Base-by-base conservation (phyloP, 2,329 filamentous ascomycete genomes). In the Sarocladium strictum region DNA sequence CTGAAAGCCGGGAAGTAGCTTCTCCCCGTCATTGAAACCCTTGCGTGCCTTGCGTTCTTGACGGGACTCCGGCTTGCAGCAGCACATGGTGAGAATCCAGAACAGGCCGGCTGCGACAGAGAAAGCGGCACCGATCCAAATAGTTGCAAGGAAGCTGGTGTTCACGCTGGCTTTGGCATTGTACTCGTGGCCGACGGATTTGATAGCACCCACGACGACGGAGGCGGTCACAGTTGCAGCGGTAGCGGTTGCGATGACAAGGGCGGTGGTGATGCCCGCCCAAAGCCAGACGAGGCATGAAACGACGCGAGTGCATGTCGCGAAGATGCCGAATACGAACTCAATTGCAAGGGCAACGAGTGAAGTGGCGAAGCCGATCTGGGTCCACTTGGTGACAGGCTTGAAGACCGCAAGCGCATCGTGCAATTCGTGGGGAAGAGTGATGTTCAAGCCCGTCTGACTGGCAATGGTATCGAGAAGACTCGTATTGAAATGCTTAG, bases 61-160 rank as follows among this genome's bases (percentile, higher is more conserved):
- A 56, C 62, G 59, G 56, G 59, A 58, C 55, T 72, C 70, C 14
- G 70, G 70, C 63, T 90, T 89, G 62, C 92, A 96, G 83, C 92
- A 97, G 86, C 93, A 97, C 64, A 88, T 81, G 70, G 85, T 90
- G 69, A 95, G 83, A 65, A 92, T 75, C 93, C 94, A 97, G 86
- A 97, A 97, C 67, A 96, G 72, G 59, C 82, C 83, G 7, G 87
- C 86, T 40, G 71, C 89, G 32, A 94, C 67, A 58, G 87, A 86
- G 67, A 95, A 91, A 26, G 82, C 88, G 37, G 86, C 86, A 41
- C 85, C 86, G 57, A 97, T 76, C 90, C 92, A 97, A 63, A 87
- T 82, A 19, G 84, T 73, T 33, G 79, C 79, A 54, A 94, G 83
- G 74, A 88, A 93, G 56, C 77, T 74, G 27, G 69, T 81, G 72